These are phyloP conservation scores for Combretum micranthum DNA, from an alignment of 345 rosid species.

Conservation along the genomic window DNA sequence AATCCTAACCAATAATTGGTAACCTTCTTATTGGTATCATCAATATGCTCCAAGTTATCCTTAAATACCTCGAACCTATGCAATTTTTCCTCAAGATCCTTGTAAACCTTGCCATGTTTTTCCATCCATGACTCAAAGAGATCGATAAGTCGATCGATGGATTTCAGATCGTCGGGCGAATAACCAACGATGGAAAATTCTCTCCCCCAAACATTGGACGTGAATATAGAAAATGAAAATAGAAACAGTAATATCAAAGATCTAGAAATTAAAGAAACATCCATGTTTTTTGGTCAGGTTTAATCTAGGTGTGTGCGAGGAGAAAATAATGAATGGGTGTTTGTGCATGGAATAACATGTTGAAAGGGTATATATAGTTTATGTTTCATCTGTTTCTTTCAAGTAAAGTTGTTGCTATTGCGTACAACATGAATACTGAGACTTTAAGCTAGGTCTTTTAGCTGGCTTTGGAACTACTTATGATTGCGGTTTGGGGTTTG, in stretches of 20 bases:
- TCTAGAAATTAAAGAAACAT: conserved; percentile 15
- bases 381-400: conserved; percentile 37
- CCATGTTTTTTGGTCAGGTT: conserved; percentile 15
- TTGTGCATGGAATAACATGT: conserved; percentile 13
- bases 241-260: background rate
- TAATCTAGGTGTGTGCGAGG: background rate
- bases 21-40: conserved; percentile 59
- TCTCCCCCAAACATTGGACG: conserved; percentile 20
- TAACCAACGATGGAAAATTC: conserved; percentile 84
- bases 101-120: conserved; percentile 53
- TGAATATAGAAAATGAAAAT: conserved; percentile 17
- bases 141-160: conserved; percentile 43
- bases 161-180: conserved; percentile 48
- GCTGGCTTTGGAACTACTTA: conserved; percentile 31
- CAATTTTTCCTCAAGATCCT: conserved; percentile 54
- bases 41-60: conserved; percentile 73
- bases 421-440: conserved; percentile 13
- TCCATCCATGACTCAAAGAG: conserved; percentile 74
- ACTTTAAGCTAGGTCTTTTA: conserved; percentile 41
- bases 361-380: conserved; percentile 19
- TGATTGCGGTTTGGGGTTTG: background rate
- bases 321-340: background rate
- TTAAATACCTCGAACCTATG: conserved; percentile 61
- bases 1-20: conserved; percentile 63
- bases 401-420: conserved; percentile 38